Base-by-base conservation (phyloP, 805 yeast species). In the Wickerhamomyces hampshirensis region DNA sequence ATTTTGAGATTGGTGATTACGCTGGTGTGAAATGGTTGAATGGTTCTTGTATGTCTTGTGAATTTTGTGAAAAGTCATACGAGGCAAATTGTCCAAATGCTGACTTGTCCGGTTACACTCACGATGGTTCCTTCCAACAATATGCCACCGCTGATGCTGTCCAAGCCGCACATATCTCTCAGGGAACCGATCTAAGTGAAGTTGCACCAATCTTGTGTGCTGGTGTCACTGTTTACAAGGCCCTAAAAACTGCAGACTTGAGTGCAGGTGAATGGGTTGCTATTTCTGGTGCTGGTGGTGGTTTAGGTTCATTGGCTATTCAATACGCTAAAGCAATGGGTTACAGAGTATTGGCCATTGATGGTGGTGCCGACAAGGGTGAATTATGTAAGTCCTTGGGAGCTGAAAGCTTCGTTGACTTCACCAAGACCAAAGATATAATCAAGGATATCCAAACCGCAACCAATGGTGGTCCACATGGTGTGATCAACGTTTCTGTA, bases 271-370 rank as follows among this genome's bases (percentile, higher is more conserved):
- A 82, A 60, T 81, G 82, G 80, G 83, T 80, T 47, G 75, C 77
- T 42, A 67, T 82, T 42, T 76, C 86, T 39, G 89, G 91, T 66
- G 88, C 87, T 44, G 84, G 77, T 60, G 89, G 89, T 60, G 89
- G 91, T 56, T 71, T 82, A 60, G 91, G 89, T 55, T 67, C 85
- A 27, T 63, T 82, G 47, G 87, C 86, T 38, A 67, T 81, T 51
- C 88, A 82, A 65, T 82, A 79, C 63, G 88, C 85, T 44, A 71
- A 62, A 50, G 86, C 85, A 43, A 74, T 80, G 83, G 91, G 89
- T 53, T 68, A 66, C 62, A 73, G 73, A 67, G 84, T 80, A 31
- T 50, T 81, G 26, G 87, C 75, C 48, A 79, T 82, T 48, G 89
- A 82, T 56, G 85, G 84, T 60, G 86, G 86, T 63, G 82, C 59